Evolutionary conservation across 1,139 yeast species (phyloP).

Genomic region (Yamadazyma kanchanaburiensis): DNA sequence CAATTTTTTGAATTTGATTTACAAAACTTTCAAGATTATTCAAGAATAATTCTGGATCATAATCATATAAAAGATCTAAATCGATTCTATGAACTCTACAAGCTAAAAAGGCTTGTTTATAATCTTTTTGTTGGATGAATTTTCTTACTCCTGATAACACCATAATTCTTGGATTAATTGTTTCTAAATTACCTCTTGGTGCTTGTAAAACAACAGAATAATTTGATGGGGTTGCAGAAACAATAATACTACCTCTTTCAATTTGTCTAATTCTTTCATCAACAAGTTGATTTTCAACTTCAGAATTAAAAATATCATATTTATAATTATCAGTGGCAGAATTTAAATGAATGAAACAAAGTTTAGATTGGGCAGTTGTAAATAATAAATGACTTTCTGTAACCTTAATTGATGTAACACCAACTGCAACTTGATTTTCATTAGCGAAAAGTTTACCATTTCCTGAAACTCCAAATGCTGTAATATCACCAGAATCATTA

Average conservation of each 20-base stretch:
- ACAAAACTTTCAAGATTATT: conserved; percentile 67
- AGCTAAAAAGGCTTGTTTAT: conserved; percentile 67
- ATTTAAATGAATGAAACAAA: conserved; percentile 77
- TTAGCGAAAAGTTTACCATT: conserved; percentile 75
- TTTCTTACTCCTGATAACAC: conserved; percentile 80
- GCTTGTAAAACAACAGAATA: conserved; percentile 87
- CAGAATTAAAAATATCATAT: conserved; percentile 20
- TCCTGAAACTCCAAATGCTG: conserved; percentile 68
- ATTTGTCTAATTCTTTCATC: conserved; percentile 88
- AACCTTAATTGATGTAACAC: conserved; percentile 78
- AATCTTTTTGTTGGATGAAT: conserved; percentile 55
- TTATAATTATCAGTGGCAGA: conserved; percentile 31
- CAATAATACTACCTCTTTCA: conserved; percentile 85
- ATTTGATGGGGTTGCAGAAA: conserved; percentile 77
- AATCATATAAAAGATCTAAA: conserved; percentile 85
- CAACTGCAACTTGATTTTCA: conserved; percentile 58
- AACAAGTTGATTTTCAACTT: conserved; percentile 16
- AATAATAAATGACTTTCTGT: conserved; percentile 73
- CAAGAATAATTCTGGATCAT: conserved; percentile 67
- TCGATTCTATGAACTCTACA: conserved; percentile 93
- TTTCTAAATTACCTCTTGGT: conserved; percentile 93
- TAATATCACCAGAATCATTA: conserved; percentile 23
- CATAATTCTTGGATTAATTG: conserved; percentile 90
- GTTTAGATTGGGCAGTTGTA: conserved; percentile 84
- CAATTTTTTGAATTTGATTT: conserved; percentile 65